phyloP scores from a whole-genome alignment of 768 basidiomycete species.

The Lactarius hatsudake region DNA sequence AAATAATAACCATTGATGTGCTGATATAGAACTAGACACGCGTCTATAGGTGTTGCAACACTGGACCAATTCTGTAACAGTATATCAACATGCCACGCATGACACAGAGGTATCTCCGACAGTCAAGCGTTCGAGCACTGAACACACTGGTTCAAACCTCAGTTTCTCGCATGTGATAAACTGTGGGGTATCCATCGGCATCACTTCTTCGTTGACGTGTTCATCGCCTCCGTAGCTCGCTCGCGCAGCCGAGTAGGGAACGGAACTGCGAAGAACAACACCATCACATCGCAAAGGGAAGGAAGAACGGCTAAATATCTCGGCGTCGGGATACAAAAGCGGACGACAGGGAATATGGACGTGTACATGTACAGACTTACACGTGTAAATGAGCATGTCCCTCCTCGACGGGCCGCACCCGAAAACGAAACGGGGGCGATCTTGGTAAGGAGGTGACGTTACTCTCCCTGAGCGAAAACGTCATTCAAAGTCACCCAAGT shows the following conservation, averaged over 20 bases:
- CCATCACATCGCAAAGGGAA: background rate
- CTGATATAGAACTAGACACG: background rate
- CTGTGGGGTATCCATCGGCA: background rate
- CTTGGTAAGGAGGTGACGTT: conserved; percentile 58
- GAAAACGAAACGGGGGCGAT: conserved; percentile 48
- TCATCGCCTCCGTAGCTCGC: conserved; percentile 5
- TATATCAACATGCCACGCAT: background rate
- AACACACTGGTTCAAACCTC: background rate
- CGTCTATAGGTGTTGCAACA: background rate
- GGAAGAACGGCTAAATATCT: background rate
- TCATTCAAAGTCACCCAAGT: conserved; percentile 49
- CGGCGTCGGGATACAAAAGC: background rate
- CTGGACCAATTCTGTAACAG: background rate
- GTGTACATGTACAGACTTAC: background rate
- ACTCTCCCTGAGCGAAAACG: conserved; percentile 52
- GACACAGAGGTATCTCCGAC: background rate
- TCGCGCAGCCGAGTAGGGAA: conserved; percentile 16
- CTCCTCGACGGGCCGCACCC: conserved; percentile 60
- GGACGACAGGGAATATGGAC: background rate
- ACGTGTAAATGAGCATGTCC: conserved; percentile 27
- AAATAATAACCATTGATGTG: background rate
- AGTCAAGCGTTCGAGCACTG: background rate
- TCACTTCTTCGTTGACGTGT: background rate
- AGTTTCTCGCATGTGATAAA: conserved; percentile 15
- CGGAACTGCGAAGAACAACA: background rate